Conservation (phyloP, 176 grass and related monocot genomes). For the Pontederia paniculata region DNA sequence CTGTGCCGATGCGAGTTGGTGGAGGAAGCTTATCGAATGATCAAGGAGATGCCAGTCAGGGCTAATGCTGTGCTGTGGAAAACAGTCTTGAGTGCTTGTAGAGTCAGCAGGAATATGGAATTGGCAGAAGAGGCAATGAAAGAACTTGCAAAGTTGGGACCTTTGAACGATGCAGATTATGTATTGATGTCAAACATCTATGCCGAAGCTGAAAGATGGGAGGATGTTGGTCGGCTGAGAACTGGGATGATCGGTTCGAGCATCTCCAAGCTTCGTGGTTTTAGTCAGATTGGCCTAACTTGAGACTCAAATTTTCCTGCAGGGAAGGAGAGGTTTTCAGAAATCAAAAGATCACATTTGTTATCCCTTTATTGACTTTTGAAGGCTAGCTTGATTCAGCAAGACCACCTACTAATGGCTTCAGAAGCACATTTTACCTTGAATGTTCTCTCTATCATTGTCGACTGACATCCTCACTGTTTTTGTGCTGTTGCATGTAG, state of each 20-base stretch:
- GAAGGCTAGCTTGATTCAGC: too few species aligned
- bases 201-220: constrained; percentile 60
- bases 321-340: background rate
- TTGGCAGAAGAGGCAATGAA: constrained; percentile 27
- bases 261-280: constrained; percentile 28
- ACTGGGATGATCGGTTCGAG: constrained; percentile 16
- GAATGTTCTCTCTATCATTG: too few species aligned
- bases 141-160: constrained; percentile 26
- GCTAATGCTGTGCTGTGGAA: constrained; percentile 47
- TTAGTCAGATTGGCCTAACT: constrained; percentile 33
- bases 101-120: constrained; percentile 27
- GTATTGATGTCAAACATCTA: constrained; percentile 50
- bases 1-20: constrained; percentile 41
- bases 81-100: constrained; percentile 60
- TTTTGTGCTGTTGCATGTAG: too few species aligned
- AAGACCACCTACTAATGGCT: too few species aligned
- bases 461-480: too few species aligned
- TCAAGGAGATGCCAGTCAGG: constrained; percentile 29
- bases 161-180: constrained; percentile 23
- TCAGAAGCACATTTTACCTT: too few species aligned
- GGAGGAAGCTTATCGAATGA: constrained; percentile 57
- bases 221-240: constrained; percentile 44
- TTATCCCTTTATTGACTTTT: too few species aligned
- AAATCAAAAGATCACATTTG: background rate
- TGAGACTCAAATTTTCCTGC: background rate